Evolutionary conservation across 129 eudicot species (phyloP).

Genomic region (Rutidosis leptorrhynchoides): DNA sequence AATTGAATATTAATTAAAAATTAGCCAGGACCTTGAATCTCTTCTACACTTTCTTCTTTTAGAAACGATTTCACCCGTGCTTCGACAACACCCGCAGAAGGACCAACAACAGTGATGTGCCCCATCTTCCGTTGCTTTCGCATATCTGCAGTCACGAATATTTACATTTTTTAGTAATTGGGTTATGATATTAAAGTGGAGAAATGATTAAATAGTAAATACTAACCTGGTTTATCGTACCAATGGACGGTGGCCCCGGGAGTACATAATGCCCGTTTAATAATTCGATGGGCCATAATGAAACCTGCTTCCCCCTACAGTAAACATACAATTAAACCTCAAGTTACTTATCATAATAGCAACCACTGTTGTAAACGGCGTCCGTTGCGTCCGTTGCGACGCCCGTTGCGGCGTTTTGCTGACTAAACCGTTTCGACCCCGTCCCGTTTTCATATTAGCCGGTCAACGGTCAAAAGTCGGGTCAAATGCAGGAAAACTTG

Average conservation of each 20-base stretch:
- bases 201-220: slow-evolving; percentile 3
- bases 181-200: slow-evolving; percentile 2
- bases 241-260: slow-evolving; percentile 88
- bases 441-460: too few relatives aligned
- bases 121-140: slow-evolving; percentile 98
- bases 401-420: too few relatives aligned
- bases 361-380: too few relatives aligned
- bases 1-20: neutral
- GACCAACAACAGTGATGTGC: slow-evolving; percentile 84
- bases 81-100: slow-evolving; percentile 74
- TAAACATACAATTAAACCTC: slow-evolving; percentile 7
- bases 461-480: too few relatives aligned
- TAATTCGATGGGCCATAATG: slow-evolving; percentile 61
- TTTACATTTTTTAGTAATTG: slow-evolving; percentile 10
- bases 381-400: too few relatives aligned
- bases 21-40: slow-evolving; percentile 41
- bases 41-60: slow-evolving; percentile 44
- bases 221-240: slow-evolving; percentile 95
- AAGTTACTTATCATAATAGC: slow-evolving; percentile 9
- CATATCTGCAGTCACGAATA: slow-evolving; percentile 56
- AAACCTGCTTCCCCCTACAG: slow-evolving; percentile 90
- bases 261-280: slow-evolving; percentile 58
- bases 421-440: too few relatives aligned
- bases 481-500: too few relatives aligned
- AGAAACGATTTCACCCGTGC: slow-evolving; percentile 59